Percentiles rank a stretch among this genome's conserved stretches.
phyloP scores from a whole-genome alignment of 2,329 filamentous ascomycete species.

The Capronia epimyces region DNA sequence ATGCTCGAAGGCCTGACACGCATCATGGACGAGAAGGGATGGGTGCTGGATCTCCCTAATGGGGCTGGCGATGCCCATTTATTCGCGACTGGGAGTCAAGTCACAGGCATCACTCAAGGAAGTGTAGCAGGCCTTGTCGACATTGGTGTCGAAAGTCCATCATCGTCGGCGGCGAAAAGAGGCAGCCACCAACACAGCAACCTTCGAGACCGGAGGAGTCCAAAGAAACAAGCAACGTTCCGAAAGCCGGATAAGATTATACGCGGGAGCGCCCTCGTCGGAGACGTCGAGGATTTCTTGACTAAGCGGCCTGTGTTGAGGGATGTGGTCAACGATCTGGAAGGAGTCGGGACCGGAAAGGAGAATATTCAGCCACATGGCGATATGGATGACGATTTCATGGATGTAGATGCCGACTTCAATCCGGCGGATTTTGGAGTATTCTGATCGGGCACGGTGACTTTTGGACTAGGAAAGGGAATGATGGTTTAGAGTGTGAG shows the following conservation, averaged over 20 bases:
- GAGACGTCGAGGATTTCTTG: constrained; percentile 49
- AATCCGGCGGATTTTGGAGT: constrained; percentile 16
- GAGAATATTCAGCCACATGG: constrained; percentile 6
- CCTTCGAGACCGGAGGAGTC: constrained; percentile 26
- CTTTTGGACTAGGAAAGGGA: not conserved
- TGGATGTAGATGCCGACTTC: constrained; percentile 21
- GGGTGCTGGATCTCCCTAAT: constrained; percentile 68
- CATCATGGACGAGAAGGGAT: constrained; percentile 70
- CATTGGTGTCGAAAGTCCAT: not conserved
- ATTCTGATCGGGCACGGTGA: not conserved
- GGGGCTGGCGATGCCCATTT: constrained; percentile 62
- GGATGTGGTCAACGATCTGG: constrained; percentile 68
- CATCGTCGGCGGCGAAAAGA: constrained; percentile 2
- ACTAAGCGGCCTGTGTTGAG: constrained; percentile 63
- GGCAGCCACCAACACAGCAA: constrained; percentile 20
- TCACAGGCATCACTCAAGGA: constrained; percentile 5
- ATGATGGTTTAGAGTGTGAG: not conserved
- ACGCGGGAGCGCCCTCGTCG: constrained; percentile 44
- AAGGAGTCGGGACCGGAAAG: constrained; percentile 28
- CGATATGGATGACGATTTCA: constrained; percentile 7
- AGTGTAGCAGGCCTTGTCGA: constrained; percentile 15
- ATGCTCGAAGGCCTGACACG: constrained; percentile 70
- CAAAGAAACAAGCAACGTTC: constrained; percentile 33
- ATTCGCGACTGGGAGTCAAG: constrained; percentile 52
- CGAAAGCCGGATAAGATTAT: constrained; percentile 55